phyloP scores from a whole-genome alignment of 495 filamentous ascomycete species.

The Aspergillus haitiensis region DNA sequence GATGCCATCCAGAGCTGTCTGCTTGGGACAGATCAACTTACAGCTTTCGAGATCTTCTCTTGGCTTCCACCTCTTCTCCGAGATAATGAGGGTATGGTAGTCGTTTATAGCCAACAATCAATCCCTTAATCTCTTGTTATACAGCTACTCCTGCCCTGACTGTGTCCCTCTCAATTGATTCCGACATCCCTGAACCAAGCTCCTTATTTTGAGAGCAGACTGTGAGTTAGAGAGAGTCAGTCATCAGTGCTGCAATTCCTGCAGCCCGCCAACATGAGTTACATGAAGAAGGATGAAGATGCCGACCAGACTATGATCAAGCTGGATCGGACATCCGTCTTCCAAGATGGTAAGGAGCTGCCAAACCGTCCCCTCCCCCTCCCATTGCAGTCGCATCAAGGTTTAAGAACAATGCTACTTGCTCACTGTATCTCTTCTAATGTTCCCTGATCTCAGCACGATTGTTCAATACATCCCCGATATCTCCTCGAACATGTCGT shows the following conservation, averaged over 20 bases:
- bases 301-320: constrained; percentile 88
- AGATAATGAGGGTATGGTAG: constrained; percentile 39
- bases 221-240: constrained; percentile 23
- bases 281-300: constrained; percentile 98
- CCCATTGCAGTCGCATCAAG: constrained; percentile 16
- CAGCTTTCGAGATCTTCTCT: constrained; percentile 15
- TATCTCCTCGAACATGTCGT: constrained; percentile 91
- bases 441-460: constrained; percentile 62
- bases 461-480: constrained; percentile 94
- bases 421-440: constrained; percentile 21
- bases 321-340: constrained; percentile 96
- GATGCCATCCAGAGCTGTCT: constrained; percentile 22
- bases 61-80: constrained; percentile 8
- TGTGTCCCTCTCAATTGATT: constrained; percentile 25
- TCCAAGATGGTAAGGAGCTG: constrained; percentile 83
- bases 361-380: constrained; percentile 28
- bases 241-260: constrained; percentile 38
- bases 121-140: constrained; percentile 9
- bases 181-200: constrained; percentile 24
- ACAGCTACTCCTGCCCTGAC: constrained; percentile 33
- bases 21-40: constrained; percentile 20
- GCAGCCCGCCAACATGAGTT: constrained; percentile 69
- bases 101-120: constrained; percentile 26
- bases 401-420: constrained; percentile 8
- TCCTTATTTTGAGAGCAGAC: constrained; percentile 5